These are phyloP conservation scores for Bolboschoenus planiculmis DNA, from an alignment of 176 grass and related monocot genomes.

Conservation along the genomic window DNA sequence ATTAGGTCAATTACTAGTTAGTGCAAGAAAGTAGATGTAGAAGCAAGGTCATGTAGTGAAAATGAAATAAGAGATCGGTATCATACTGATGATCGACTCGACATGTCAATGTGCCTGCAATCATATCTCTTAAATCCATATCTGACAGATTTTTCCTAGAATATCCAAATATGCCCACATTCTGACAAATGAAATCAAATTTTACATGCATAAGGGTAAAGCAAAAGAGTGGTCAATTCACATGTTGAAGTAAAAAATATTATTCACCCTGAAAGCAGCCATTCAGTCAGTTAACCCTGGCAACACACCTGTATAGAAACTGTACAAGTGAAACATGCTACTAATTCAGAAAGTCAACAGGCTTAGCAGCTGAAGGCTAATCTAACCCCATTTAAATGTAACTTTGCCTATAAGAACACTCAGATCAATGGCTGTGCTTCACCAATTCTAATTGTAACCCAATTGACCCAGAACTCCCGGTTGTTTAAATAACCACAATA, in stretches of 20 bases:
- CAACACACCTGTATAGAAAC: background rate
- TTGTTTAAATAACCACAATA: background rate
- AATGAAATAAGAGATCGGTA: background rate
- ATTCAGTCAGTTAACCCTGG: background rate
- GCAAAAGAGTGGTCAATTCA: background rate
- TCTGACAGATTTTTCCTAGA: constrained; percentile 72
- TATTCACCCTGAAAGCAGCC: background rate
- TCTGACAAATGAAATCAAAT: constrained; percentile 38
- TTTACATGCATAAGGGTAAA: background rate
- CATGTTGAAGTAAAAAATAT: background rate
- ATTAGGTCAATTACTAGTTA: background rate
- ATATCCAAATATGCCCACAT: constrained; percentile 95
- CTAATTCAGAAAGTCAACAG: background rate
- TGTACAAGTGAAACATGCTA: background rate
- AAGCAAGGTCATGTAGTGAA: background rate
- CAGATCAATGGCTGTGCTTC: background rate
- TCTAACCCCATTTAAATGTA: background rate
- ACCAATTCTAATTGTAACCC: background rate
- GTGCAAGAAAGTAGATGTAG: background rate
- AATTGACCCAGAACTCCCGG: background rate
- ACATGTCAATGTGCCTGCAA: constrained; percentile 84
- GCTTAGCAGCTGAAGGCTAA: background rate
- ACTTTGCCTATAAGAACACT: background rate
- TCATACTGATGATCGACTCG: constrained; percentile 90
- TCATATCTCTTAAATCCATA: constrained; percentile 67